Evolutionary conservation across 2,329 filamentous ascomycete species (phyloP).

Genomic region (Fusarium chuoi): DNA sequence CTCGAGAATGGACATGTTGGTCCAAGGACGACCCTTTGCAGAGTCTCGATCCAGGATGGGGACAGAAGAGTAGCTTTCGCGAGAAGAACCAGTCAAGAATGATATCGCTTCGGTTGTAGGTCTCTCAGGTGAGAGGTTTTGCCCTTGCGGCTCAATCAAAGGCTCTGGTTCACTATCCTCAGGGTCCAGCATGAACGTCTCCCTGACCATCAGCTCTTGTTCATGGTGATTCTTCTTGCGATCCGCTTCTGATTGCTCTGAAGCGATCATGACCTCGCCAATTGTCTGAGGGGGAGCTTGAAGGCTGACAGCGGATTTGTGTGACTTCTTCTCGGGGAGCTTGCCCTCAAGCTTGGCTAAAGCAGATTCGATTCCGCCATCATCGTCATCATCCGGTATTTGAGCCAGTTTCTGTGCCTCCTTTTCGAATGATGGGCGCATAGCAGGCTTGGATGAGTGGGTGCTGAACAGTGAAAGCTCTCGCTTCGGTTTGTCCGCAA

Average conservation of each 20-base stretch:
- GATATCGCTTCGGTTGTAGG: conserved; percentile 55
- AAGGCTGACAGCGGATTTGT: conserved; percentile 52
- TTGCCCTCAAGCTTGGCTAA: conserved; percentile 91
- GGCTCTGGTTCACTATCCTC: conserved; percentile 37
- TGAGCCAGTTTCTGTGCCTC: conserved; percentile 88
- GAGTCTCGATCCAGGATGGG: conserved; percentile 78
- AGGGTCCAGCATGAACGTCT: conserved; percentile 48
- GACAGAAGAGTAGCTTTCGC: conserved; percentile 79
- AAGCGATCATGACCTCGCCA: conserved; percentile 36
- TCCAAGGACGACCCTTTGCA: conserved; percentile 65
- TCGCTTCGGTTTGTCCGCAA: conserved; percentile 62
- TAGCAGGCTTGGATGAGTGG: conserved; percentile 69
- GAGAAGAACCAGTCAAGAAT: conserved; percentile 69
- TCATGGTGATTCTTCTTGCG: conserved; percentile 61
- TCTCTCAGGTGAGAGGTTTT: conserved; percentile 39
- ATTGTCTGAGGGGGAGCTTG: conserved; percentile 18
- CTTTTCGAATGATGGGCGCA: conserved; percentile 84
- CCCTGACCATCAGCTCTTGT: conserved; percentile 56
- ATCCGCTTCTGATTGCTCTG: conserved; percentile 41
- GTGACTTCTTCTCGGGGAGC: conserved; percentile 66
- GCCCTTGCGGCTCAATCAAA: conserved; percentile 21
- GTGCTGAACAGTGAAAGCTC: conserved; percentile 68
- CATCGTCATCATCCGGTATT: conserved; percentile 85
- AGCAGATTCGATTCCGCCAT: conserved; percentile 91
- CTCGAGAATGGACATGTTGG: conserved; percentile 64